A percentile compares a stretch with the other conserved stretches of the same genome.
phyloP scores from a whole-genome alignment of 371 early-diverging fungal species.

The Apophysomyces variabilis region DNA sequence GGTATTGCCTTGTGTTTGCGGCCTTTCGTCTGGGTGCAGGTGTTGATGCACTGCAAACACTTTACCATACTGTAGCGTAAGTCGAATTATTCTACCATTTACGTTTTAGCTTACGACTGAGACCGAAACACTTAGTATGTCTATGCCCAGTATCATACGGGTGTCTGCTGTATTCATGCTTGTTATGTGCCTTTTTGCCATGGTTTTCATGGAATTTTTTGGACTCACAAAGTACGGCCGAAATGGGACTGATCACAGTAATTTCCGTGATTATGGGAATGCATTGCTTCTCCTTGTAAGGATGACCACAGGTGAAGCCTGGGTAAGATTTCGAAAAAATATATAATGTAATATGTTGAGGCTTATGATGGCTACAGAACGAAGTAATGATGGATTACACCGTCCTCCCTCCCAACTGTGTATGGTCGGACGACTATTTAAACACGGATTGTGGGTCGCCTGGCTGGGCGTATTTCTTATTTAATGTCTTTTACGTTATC shows the following conservation, averaged over 20 bases:
- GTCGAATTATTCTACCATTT: constrained; percentile 8
- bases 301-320: constrained; percentile 64
- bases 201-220: constrained; percentile 66
- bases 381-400: constrained; percentile 48
- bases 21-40: constrained; percentile 65
- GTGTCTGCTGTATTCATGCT: constrained; percentile 66
- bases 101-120: neutral
- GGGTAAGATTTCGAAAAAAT: constrained; percentile 37
- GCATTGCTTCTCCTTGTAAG: constrained; percentile 59
- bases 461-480: constrained; percentile 59
- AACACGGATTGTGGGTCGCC: constrained; percentile 60
- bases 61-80: constrained; percentile 62
- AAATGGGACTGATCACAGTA: constrained; percentile 46
- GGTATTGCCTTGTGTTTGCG: constrained; percentile 57
- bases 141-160: constrained; percentile 56
- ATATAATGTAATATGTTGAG: neutral
- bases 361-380: no score
- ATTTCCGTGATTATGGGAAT: constrained; percentile 61
- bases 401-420: constrained; percentile 54
- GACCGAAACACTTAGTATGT: constrained; percentile 34
- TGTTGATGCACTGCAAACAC: constrained; percentile 57
- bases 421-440: constrained; percentile 45
- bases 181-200: constrained; percentile 60
- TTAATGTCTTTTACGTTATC: constrained; percentile 58
- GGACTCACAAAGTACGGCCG: constrained; percentile 60